Percentiles rank a stretch among this genome's conserved stretches.
These are phyloP conservation scores for Acanthamoeba castellanii DNA, from an alignment of 208 protist species.

Conservation along the genomic window DNA sequence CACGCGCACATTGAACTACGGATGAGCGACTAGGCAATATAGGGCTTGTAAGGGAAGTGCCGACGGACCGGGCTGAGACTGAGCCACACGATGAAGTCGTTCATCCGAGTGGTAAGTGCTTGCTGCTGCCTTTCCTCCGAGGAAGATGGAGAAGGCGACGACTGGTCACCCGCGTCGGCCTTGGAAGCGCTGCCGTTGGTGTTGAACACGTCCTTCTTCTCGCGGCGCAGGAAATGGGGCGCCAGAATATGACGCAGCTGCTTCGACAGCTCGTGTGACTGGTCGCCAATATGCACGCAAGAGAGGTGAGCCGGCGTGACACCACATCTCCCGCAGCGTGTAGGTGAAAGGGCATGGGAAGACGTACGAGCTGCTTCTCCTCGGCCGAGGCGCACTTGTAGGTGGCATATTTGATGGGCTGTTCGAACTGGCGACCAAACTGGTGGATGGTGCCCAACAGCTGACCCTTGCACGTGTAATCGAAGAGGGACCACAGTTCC, in stretches of 20 bases:
- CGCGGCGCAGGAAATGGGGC: slow-evolving; percentile 73
- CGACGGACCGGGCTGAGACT: not conserved
- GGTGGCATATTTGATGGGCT: slow-evolving; percentile 59
- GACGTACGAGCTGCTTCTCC: slow-evolving; percentile 50
- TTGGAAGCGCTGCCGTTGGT: not conserved
- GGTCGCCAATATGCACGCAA: not conserved
- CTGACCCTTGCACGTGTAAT: slow-evolving; percentile 76
- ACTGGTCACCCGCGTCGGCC: not conserved
- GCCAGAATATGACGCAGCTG: slow-evolving; percentile 60
- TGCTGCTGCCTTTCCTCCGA: slow-evolving; percentile 36
- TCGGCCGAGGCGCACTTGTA: slow-evolving; percentile 57
- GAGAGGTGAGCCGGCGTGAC: not conserved
- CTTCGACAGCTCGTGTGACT: slow-evolving; percentile 59
- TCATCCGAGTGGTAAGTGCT: slow-evolving; percentile 60
- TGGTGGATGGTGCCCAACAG: slow-evolving; percentile 66
- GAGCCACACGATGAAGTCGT: slow-evolving; percentile 78
- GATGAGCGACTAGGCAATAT: not conserved
- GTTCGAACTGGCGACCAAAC: slow-evolving; percentile 68
- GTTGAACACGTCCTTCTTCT: slow-evolving; percentile 73
- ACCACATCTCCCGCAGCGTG: not conserved
- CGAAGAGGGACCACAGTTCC: slow-evolving; percentile 77
- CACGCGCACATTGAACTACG: no score
- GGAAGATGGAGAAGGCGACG: not conserved
- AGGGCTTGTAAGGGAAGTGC: not conserved
- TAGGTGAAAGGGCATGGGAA: not conserved